A percentile compares a stretch with the other conserved stretches of the same genome.
Conservation (phyloP, 2,329 filamentous ascomycete genomes). For the Xylaria sp. region DNA sequence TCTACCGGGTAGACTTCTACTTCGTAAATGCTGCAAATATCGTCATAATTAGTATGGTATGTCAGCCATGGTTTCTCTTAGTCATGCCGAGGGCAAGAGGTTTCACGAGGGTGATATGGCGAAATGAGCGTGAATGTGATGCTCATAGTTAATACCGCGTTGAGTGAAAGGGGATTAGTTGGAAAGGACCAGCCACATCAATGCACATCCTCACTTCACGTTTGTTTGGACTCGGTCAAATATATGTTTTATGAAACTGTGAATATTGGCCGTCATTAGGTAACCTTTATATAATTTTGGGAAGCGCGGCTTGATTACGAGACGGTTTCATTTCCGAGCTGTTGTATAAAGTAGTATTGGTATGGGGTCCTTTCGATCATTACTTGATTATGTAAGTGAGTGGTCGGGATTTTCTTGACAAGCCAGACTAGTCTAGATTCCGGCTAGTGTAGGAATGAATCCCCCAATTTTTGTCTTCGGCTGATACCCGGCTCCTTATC, state of each 20-base stretch:
- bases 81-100: not conserved
- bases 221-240: not conserved
- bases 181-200: not conserved
- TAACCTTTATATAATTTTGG: not conserved
- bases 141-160: not conserved
- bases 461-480: not conserved
- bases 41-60: not conserved
- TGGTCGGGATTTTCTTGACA: too few species aligned
- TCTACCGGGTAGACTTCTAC: not conserved
- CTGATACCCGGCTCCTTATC: not conserved
- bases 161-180: constrained; percentile 1
- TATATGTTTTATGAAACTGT: not conserved
- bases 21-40: not conserved
- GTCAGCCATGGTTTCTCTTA: not conserved
- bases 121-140: not conserved
- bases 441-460: not conserved
- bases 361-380: not conserved
- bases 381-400: not conserved
- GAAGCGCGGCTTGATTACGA: not conserved
- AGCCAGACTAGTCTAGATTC: not conserved
- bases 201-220: not conserved
- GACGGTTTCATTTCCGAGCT: not conserved
- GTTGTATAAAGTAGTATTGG: not conserved
- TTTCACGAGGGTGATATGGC: not conserved
- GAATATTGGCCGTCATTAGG: not conserved